A percentile compares a stretch with the other conserved stretches of the same genome.
Evolutionary conservation across 768 basidiomycete genomes (phyloP).

Genomic region (Mycena haematopus): DNA sequence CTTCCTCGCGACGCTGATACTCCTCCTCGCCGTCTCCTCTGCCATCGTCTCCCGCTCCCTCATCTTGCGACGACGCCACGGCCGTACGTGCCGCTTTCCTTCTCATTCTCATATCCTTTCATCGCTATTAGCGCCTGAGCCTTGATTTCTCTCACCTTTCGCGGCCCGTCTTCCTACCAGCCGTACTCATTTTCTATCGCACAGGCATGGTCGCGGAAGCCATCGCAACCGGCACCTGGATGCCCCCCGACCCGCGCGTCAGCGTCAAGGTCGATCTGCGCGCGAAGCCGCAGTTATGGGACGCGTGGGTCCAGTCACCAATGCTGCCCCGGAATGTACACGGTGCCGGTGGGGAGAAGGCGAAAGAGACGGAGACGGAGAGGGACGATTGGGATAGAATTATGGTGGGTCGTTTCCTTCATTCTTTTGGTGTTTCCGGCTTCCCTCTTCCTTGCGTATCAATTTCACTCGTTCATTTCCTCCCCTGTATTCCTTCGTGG

Average conservation of each 20-base stretch:
- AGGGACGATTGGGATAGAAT: slow-evolving; percentile 21
- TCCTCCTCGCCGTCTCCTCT: slow-evolving; percentile 69
- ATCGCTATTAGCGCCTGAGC: too few species aligned
- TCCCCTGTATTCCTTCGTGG: too few species aligned
- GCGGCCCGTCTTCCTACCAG: too few species aligned
- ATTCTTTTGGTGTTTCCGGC: too few species aligned
- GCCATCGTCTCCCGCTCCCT: slow-evolving; percentile 72
- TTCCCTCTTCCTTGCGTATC: too few species aligned
- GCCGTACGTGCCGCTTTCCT: slow-evolving; percentile 34
- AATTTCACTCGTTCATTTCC: not conserved
- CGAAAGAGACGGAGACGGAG: slow-evolving; percentile 9
- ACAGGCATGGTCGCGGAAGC: slow-evolving; percentile 59
- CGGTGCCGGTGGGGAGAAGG: not conserved
- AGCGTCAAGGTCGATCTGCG: slow-evolving; percentile 43
- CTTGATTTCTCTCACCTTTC: too few species aligned
- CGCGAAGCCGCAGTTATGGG: slow-evolving; percentile 56
- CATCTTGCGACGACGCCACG: slow-evolving; percentile 66
- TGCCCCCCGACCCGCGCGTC: slow-evolving; percentile 45
- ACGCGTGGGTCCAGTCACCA: slow-evolving; percentile 44
- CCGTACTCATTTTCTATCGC: not conserved
- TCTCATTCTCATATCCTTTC: not conserved
- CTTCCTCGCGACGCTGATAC: slow-evolving; percentile 69
- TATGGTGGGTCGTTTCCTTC: slow-evolving; percentile 15
- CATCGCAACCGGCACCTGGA: slow-evolving; percentile 68
- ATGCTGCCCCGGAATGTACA: too few species aligned